Evolutionary conservation across 805 yeast species (phyloP).

Genomic region (Myxozyma kluyveri): DNA sequence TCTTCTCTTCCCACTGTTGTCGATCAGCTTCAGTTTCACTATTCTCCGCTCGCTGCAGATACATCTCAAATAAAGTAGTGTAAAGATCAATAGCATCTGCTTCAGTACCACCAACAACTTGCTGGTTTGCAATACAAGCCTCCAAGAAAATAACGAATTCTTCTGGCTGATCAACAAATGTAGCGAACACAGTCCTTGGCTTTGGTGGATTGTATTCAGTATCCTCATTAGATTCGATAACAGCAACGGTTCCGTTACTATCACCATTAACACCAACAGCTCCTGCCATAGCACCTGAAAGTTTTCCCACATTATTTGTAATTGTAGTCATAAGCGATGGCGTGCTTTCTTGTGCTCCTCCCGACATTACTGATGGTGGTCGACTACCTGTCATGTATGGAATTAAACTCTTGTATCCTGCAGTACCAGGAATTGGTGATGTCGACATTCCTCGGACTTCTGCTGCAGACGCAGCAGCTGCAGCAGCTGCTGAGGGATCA

Average conservation of each 20-base stretch:
- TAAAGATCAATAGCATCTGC: constrained; percentile 71
- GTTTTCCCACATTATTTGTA: constrained; percentile 17
- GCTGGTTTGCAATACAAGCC: constrained; percentile 48
- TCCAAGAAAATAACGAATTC: constrained; percentile 91
- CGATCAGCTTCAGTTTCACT: constrained; percentile 41
- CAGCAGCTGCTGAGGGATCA: constrained; percentile 1
- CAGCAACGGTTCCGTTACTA: constrained; percentile 3
- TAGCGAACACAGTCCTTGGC: constrained; percentile 80
- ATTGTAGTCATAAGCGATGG: constrained; percentile 22
- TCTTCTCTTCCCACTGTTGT: constrained; percentile 63
- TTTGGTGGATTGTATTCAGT: constrained; percentile 82
- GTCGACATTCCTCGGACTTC: constrained; percentile 17
- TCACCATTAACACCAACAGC: constrained; percentile 3
- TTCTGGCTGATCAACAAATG: constrained; percentile 79
- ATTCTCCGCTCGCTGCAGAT: constrained; percentile 56
- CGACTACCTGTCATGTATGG: constrained; percentile 26
- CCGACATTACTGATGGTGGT: constrained; percentile 22
- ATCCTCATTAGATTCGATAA: background rate
- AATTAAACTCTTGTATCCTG: constrained; percentile 17
- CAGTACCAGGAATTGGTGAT: constrained; percentile 1
- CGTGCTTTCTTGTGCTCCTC: constrained; percentile 8
- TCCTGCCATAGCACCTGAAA: constrained; percentile 17
- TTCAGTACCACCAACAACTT: constrained; percentile 58
- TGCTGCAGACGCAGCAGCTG: background rate
- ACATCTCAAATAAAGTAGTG: constrained; percentile 79